Percentiles rank a stretch among this genome's conserved stretches.
phyloP scores from a whole-genome alignment of 2,329 filamentous ascomycete species.

The Pseudohalonectria lignicola region DNA sequence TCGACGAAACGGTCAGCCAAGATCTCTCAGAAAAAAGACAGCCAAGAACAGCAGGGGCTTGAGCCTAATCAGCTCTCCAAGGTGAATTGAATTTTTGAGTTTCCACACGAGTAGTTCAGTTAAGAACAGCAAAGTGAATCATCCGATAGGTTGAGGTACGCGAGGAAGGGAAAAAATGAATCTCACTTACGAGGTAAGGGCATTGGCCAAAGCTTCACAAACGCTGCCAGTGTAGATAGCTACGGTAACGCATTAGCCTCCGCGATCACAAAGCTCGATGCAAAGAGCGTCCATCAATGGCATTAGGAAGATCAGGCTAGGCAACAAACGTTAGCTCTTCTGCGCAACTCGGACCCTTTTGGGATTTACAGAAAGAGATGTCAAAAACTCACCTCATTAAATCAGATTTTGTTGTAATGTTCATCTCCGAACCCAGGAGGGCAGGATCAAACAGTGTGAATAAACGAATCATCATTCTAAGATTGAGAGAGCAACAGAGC shows the following conservation, averaged over 20 bases:
- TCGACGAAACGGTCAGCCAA: too few relatives aligned
- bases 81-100: conserved; percentile 34
- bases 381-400: conserved; percentile 32
- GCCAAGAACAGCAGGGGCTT: too few relatives aligned
- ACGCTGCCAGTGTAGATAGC: too few relatives aligned
- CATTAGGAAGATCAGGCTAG: conserved; percentile 11
- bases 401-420: conserved; percentile 43
- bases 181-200: too few relatives aligned
- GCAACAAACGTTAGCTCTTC: conserved; percentile 7
- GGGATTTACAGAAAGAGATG: too few relatives aligned
- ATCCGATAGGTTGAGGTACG: conserved; percentile 30
- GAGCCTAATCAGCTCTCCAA: conserved; percentile 51
- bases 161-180: conserved; percentile 2
- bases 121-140: conserved; percentile 33
- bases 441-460: conserved; percentile 51
- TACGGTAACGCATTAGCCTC: too few relatives aligned
- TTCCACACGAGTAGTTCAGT: conserved; percentile 43
- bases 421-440: conserved; percentile 33
- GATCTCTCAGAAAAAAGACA: too few relatives aligned
- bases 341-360: too few relatives aligned
- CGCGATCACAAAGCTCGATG: too few relatives aligned
- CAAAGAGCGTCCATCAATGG: background rate
- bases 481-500: conserved; percentile 4
- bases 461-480: conserved; percentile 41
- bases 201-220: too few relatives aligned